Percentiles rank a stretch among this genome's conserved stretches.
phyloP scores from a whole-genome alignment of 73 alveolate species.

The Paramecium bursaria region DNA sequence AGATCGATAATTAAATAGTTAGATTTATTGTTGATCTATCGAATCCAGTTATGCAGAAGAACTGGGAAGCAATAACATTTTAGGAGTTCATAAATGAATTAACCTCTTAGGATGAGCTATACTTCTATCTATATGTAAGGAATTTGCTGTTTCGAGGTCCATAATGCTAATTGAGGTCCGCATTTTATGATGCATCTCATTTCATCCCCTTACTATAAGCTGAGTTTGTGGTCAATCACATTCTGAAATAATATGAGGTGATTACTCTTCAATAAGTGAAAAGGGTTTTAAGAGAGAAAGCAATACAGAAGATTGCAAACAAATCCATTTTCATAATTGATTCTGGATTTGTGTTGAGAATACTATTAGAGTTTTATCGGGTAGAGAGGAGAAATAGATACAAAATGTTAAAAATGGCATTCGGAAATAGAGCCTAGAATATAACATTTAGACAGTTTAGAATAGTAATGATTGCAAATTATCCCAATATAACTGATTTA shows the following conservation, averaged over 20 bases:
- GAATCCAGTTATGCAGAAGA: constrained; percentile 28
- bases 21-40: constrained; percentile 45
- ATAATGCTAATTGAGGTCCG: neutral
- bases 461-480: constrained; percentile 22
- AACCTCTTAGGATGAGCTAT: constrained; percentile 35
- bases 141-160: constrained; percentile 43
- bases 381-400: constrained; percentile 52
- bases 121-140: constrained; percentile 35
- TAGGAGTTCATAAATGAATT: constrained; percentile 39
- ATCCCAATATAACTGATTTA: constrained; percentile 42
- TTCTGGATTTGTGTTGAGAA: constrained; percentile 36
- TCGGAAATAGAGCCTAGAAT: constrained; percentile 30
- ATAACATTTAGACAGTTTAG: constrained; percentile 26
- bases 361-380: constrained; percentile 19
- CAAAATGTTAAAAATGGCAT: constrained; percentile 47
- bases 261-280: constrained; percentile 23
- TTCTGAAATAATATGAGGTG: constrained; percentile 19
- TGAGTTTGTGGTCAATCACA: constrained; percentile 27
- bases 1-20: constrained; percentile 34
- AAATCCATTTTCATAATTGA: constrained; percentile 20
- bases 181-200: constrained; percentile 49
- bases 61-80: constrained; percentile 30
- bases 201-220: constrained; percentile 44
- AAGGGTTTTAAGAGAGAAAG: constrained; percentile 16
- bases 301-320: neutral